phyloP scores from a whole-genome alignment of 805 yeast genomes.

The Saturnispora galanensis region DNA sequence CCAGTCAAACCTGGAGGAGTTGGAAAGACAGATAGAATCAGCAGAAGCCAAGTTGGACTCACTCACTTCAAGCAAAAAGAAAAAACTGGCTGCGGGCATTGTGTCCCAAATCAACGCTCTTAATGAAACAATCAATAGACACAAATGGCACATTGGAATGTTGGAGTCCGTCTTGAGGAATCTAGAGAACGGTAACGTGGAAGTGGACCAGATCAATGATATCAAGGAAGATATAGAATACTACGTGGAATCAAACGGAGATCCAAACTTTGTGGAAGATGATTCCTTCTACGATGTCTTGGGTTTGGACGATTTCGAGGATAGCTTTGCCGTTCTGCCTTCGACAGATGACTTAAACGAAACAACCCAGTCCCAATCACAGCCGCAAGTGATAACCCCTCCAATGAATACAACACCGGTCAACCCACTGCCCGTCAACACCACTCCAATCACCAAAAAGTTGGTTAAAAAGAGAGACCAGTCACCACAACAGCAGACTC shows the following conservation, averaged over 20 bases:
- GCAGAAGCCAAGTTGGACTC: constrained; percentile 63
- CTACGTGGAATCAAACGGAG: constrained; percentile 89
- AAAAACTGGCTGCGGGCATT: constrained; percentile 33
- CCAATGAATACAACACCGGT: no score
- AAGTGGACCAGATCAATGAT: constrained; percentile 63
- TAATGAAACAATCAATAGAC: constrained; percentile 59
- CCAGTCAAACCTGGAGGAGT: constrained; percentile 61
- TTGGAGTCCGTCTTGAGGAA: constrained; percentile 70
- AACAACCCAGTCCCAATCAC: constrained; percentile 2
- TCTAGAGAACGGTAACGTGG: constrained; percentile 69
- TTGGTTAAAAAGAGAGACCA: constrained; percentile 5
- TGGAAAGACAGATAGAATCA: constrained; percentile 69
- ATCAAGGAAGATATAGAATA: constrained; percentile 86
- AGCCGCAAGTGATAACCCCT: constrained; percentile 5
- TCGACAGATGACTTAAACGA: constrained; percentile 3
- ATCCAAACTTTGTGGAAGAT: constrained; percentile 88
- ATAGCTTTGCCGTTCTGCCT: constrained; percentile 6
- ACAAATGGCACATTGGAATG: constrained; percentile 67
- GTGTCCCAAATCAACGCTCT: constrained; percentile 45
- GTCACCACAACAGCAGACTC: background rate
- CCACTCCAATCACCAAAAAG: background rate
- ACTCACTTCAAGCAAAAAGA: constrained; percentile 33
- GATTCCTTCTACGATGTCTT: constrained; percentile 88
- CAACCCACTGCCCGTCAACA: background rate
- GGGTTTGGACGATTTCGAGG: constrained; percentile 45